phyloP scores from a whole-genome alignment of 345 rosid genomes.

The Populus pruinosa region DNA sequence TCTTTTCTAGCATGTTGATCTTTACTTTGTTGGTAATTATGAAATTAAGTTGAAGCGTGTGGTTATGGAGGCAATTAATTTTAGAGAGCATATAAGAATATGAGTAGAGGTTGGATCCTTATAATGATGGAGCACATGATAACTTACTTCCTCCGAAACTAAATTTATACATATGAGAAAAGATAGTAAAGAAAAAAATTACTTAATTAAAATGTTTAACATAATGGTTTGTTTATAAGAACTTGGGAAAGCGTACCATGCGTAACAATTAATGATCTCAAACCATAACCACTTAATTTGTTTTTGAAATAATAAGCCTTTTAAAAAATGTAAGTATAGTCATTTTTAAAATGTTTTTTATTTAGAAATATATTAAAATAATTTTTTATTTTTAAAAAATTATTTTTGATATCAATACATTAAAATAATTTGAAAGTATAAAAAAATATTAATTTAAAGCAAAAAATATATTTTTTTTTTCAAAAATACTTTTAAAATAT shows the following conservation, averaged over 20 bases:
- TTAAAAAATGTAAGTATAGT: too few species aligned
- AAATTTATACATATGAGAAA: background rate
- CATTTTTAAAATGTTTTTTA: too few species aligned
- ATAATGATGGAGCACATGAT: background rate
- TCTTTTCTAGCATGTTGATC: too few species aligned
- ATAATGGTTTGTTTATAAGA: background rate
- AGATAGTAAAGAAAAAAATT: background rate
- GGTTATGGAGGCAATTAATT: conserved; percentile 18
- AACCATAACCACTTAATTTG: background rate
- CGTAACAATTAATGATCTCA: background rate
- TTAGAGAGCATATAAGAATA: background rate
- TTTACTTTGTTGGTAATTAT: background rate
- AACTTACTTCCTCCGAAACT: too few species aligned
- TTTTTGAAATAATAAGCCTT: background rate
- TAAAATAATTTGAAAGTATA: too few species aligned
- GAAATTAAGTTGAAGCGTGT: conserved; percentile 2
- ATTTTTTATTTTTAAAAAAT: too few species aligned
- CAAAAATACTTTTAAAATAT: too few species aligned
- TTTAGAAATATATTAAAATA: too few species aligned
- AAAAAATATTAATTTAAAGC: too few species aligned
- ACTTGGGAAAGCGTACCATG: background rate
- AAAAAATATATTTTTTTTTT: too few species aligned
- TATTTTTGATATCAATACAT: too few species aligned
- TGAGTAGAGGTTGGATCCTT: background rate
- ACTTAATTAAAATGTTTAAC: background rate